Evolutionary conservation across 352 stramenopile genomes (phyloP).

Genomic region (Globisporangium camurandrum): DNA sequence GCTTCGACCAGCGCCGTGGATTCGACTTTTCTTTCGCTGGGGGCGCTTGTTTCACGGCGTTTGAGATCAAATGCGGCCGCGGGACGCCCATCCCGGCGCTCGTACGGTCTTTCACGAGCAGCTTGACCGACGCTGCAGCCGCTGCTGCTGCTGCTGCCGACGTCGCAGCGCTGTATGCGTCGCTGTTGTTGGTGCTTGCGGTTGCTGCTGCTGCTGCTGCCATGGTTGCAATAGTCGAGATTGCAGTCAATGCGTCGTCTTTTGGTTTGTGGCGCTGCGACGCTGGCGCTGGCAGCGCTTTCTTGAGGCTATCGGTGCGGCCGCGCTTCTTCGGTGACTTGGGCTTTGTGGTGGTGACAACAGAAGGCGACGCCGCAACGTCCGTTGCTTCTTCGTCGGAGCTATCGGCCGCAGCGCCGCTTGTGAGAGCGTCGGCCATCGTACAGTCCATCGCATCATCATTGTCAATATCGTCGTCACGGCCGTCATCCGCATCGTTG

Average conservation of each 20-base stretch:
- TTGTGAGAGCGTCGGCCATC: conserved; percentile 6
- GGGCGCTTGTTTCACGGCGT: conserved; percentile 68
- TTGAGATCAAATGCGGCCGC: conserved; percentile 61
- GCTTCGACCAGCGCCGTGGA: conserved; percentile 74
- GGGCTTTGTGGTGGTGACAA: conserved; percentile 4
- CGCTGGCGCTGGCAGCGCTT: conserved; percentile 50
- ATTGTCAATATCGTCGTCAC: conserved; percentile 5
- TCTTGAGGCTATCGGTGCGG: conserved; percentile 82
- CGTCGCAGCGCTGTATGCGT: conserved; percentile 2
- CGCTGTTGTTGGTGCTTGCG: conserved; percentile 4
- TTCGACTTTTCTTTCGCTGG: conserved; percentile 84
- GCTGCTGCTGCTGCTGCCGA: conserved; percentile 22
- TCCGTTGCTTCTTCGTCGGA: conserved; percentile 15
- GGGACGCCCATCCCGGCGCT: conserved; percentile 67
- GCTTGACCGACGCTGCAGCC: too few species aligned
- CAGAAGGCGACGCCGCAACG: conserved; percentile 1
- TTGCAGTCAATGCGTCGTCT: conserved; percentile 7
- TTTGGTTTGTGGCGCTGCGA: conserved; percentile 64
- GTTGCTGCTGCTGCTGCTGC: not conserved
- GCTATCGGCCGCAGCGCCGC: conserved; percentile 7
- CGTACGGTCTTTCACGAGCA: conserved; percentile 74
- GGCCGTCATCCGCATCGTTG: too few species aligned
- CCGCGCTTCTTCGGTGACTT: conserved; percentile 79
- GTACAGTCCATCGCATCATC: not conserved
- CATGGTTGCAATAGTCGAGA: not conserved